Conservation (phyloP, 2,329 filamentous ascomycete genomes). For the Hypoxylon sp. region DNA sequence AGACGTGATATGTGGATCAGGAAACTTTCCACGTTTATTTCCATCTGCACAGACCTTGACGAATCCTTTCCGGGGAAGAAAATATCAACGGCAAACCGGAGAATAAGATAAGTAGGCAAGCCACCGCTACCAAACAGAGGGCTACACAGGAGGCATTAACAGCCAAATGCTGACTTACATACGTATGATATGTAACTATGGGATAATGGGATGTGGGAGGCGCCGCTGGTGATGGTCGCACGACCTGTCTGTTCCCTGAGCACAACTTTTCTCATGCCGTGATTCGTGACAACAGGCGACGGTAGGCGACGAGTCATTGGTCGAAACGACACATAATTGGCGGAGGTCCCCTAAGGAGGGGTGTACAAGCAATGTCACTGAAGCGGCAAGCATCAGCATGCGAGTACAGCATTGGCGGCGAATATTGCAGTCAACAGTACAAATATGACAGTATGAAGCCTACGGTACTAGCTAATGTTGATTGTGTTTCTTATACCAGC, state of each 20-base stretch:
- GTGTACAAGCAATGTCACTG: slow-evolving; percentile 43
- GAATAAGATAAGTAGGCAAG: slow-evolving; percentile 31
- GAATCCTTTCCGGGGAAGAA: slow-evolving; percentile 19
- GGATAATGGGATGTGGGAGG: slow-evolving; percentile 28
- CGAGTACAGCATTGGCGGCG: slow-evolving; percentile 34
- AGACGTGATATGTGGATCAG: slow-evolving; percentile 24
- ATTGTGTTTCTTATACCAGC: slow-evolving; percentile 8
- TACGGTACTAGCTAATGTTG: slow-evolving; percentile 9
- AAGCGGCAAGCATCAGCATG: slow-evolving; percentile 44
- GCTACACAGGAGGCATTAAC: slow-evolving; percentile 44
- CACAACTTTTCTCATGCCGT: slow-evolving; percentile 41
- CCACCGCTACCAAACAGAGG: slow-evolving; percentile 39
- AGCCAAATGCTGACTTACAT: slow-evolving; percentile 26
- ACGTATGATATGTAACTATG: slow-evolving; percentile 24
- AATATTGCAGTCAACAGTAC: slow-evolving; percentile 25
- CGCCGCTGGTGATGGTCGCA: slow-evolving; percentile 40
- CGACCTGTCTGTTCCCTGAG: slow-evolving; percentile 45
- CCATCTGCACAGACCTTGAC: slow-evolving; percentile 19
- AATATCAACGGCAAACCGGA: slow-evolving; percentile 27
- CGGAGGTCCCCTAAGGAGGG: slow-evolving; percentile 33
- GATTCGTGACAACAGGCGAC: slow-evolving; percentile 45
- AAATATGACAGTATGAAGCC: slow-evolving; percentile 7
- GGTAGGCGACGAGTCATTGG: slow-evolving; percentile 40
- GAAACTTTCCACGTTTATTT: slow-evolving; percentile 34
- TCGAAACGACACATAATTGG: slow-evolving; percentile 31